Evolutionary conservation across 2,329 filamentous ascomycete species (phyloP), one percentile per base, ranked within the genome.

Genomic region (Samsoniella hepiali): DNA sequence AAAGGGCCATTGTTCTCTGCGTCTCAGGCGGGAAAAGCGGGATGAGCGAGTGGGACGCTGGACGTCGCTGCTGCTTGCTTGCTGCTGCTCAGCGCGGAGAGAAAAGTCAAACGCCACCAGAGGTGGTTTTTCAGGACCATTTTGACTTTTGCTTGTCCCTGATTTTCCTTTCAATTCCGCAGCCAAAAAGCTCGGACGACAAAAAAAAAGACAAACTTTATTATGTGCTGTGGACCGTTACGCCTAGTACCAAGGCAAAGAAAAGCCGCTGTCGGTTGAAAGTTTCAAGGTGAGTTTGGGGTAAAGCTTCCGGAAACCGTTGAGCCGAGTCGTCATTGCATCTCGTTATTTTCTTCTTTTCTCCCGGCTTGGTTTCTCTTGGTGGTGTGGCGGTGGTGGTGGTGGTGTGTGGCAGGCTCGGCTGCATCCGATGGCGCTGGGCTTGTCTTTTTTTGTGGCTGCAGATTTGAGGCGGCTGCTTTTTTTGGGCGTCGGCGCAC

Each of bases 51-150:
- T 61, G 58, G 58, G 54, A 49, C n/a, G 15, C 49, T 61, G 31
- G 49, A 53, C 58, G 38, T 54, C 45, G 50, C 58, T 44, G n/a
- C 57, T 22, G 22, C 22, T 22, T 22, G 22, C 22, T 22, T 22
- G 22, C 22, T 22, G 47, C 57, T 40, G 29, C 57, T 42, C 34
- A 59, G 57, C 45, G 57, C 11, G 45, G 57, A 59, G 57, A 59
- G 45, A 51, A 59, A 57, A 57, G 47, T 51, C 45, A 51, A 59
- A 59, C 57, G 34, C 57, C 56, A 50, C 44, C 44, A 1, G 53
- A n/a, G 32, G 27, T 9, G 22, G 13, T 55, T 49, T 49, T 49
- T 34, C 31, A 47, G n/a, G 55, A 47, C 36, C 31, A 40, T 59
- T 59, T 59, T 59, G 45, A 50, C 57, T 59, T 59, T 49, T 42